Percentiles rank a stretch among this genome's conserved stretches.
phyloP scores from a whole-genome alignment of 495 filamentous ascomycete genomes.

The Xylaria grammica region DNA sequence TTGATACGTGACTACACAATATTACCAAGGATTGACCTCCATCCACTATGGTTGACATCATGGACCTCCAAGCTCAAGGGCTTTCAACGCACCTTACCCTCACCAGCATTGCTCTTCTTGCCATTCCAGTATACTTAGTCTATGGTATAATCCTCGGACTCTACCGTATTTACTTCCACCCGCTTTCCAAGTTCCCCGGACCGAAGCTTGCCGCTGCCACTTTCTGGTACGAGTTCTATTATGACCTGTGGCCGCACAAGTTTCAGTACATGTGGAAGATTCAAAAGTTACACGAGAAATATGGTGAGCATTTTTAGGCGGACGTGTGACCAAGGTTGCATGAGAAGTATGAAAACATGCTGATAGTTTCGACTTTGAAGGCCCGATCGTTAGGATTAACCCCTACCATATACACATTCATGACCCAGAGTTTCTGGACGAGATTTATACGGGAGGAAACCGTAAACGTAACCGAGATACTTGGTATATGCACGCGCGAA shows the following conservation, averaged over 20 bases:
- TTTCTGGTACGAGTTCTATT: constrained; percentile 50
- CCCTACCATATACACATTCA: constrained; percentile 44
- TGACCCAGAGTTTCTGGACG: constrained; percentile 38
- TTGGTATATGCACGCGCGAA: constrained; percentile 35
- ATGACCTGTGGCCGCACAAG: constrained; percentile 42
- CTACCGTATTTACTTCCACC: constrained; percentile 56
- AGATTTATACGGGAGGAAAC: constrained; percentile 26
- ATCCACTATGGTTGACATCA: neutral
- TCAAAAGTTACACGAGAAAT: constrained; percentile 44
- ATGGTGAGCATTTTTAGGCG: constrained; percentile 22
- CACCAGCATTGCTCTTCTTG: neutral
- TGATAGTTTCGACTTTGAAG: neutral
- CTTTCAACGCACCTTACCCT: neutral
- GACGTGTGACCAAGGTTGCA: too few species aligned
- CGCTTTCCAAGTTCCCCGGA: constrained; percentile 47
- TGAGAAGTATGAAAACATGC: too few species aligned
- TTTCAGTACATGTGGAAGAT: constrained; percentile 47
- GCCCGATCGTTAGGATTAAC: constrained; percentile 58
- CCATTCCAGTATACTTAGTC: neutral
- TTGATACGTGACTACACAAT: too few species aligned
- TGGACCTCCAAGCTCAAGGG: neutral
- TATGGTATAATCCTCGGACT: constrained; percentile 26
- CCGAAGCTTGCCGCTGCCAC: constrained; percentile 52
- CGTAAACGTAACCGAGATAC: constrained; percentile 32
- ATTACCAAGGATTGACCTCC: neutral